These are phyloP conservation scores for Lentinula guzmanii DNA, from an alignment of 768 basidiomycete species.

Conservation along the genomic window DNA sequence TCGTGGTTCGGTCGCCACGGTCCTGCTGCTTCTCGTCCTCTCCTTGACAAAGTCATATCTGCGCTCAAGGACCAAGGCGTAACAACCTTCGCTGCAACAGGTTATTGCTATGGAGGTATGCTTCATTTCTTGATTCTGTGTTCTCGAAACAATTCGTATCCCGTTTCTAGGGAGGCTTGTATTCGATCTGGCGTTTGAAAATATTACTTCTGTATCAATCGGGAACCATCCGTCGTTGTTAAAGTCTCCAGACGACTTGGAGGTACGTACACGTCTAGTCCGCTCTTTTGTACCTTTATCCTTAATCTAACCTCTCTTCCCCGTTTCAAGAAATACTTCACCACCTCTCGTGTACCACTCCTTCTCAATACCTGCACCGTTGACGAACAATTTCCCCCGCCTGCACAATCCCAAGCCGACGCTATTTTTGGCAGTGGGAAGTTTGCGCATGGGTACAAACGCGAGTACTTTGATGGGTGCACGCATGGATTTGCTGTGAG, in stretches of 20 bases:
- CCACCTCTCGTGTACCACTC: conserved; percentile 43
- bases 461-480: conserved; percentile 25
- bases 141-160: neutral
- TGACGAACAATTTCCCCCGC: conserved; percentile 26
- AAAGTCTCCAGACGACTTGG: conserved; percentile 51
- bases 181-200: conserved; percentile 58
- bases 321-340: conserved; percentile 36
- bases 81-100: conserved; percentile 49
- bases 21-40: conserved; percentile 32
- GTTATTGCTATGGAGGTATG: conserved; percentile 67
- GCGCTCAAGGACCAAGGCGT: conserved; percentile 57
- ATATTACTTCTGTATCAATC: conserved; percentile 39
- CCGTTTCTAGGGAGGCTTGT: conserved; percentile 39
- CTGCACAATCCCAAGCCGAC: conserved; percentile 30
- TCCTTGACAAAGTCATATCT: conserved; percentile 48
- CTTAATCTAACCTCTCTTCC: neutral
- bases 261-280: conserved; percentile 29
- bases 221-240: conserved; percentile 61
- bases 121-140: neutral
- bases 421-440: conserved; percentile 29
- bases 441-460: conserved; percentile 28
- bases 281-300: neutral
- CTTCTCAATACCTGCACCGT: conserved; percentile 61
- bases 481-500: conserved; percentile 37
- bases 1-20: conserved; percentile 23